Evolutionary conservation across 2,329 filamentous ascomycete species (phyloP).

Genomic region (Didymellaceae sp.): DNA sequence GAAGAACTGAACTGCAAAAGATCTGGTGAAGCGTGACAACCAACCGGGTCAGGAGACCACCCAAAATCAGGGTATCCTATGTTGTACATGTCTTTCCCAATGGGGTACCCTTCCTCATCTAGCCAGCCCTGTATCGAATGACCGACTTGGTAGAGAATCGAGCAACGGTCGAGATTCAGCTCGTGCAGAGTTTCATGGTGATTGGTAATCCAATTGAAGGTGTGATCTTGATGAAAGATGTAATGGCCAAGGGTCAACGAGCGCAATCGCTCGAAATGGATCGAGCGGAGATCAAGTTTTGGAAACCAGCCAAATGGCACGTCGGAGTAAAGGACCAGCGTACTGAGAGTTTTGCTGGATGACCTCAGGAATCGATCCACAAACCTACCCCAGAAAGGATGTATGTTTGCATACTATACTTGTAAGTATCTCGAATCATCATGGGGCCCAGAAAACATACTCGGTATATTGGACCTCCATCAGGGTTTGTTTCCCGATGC

Average conservation of each 20-base stretch:
- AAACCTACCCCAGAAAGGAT: too few species aligned
- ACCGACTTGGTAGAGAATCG: not conserved
- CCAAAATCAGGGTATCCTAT: not conserved
- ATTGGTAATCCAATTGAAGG: not conserved
- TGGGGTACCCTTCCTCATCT: not conserved
- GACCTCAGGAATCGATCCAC: too few species aligned
- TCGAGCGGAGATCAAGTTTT: too few species aligned
- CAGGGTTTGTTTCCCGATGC: not conserved
- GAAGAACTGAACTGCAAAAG: too few species aligned
- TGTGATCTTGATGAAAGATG: not conserved
- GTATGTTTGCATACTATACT: too few species aligned
- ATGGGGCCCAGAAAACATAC: too few species aligned
- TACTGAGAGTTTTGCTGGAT: too few species aligned
- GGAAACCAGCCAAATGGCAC: too few species aligned
- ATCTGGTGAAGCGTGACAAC: too few species aligned
- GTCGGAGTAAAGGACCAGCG: too few species aligned
- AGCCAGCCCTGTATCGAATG: not conserved
- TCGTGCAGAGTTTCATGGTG: not conserved
- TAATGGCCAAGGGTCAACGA: not conserved
- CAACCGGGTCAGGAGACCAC: not conserved
- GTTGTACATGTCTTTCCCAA: not conserved
- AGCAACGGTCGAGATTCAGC: not conserved
- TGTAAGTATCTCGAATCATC: too few species aligned
- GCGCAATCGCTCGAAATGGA: not conserved
- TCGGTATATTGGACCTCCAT: too few species aligned